Evolutionary conservation across 305 asterid genomes (phyloP), one percentile per base, ranked within the genome.

Genomic region (Rubia peregrina): DNA sequence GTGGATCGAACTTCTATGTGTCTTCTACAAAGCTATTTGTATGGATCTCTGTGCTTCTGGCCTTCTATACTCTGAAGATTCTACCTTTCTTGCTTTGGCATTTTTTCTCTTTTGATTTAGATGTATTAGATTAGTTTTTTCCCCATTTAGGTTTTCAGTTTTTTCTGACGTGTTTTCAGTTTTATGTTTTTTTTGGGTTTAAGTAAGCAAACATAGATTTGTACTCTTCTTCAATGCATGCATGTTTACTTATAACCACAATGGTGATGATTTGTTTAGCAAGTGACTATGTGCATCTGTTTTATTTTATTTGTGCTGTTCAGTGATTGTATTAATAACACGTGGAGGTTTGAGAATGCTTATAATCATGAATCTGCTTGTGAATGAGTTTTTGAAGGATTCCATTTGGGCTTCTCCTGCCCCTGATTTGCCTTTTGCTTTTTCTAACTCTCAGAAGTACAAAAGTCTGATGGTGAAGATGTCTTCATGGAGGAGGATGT

Each of bases 401-500:
- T 0, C 7, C 13, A 9, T n/a, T 19, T 17, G 19, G 2, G 36
- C 26, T 21, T 72, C 49, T 61, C 60, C 51, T 57, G 36, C 69
- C 22, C 61, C 49, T 77, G 21, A 16, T 64, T 44, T 33, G 1
- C 38, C 5, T 72, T 33, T 49, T 68, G 62, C 43, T 66, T 22
- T 66, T 65, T 74, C 67, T 62, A 19, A 10, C 41, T 83, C 61
- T 21, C 87, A 93, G 97, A 91, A 67, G 86, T 82, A 71, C 87
- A 85, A 65, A 85, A 82, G 57, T 87, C 92, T 49, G 89, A 82
- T 74, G 74, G 74, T 70, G 91, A 91, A 83, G 98, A 91, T 83
- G 97, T 88, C 61, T 90, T 90, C 83, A 89, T 90, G 98, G 98
- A 90, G 77, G 98, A 90, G 79, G 97, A 90, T 68, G 77, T 69